Evolutionary conservation across 352 stramenopile species (phyloP), one percentile per base, ranked within the genome.

Genomic region (Globisporangium barbulae): DNA sequence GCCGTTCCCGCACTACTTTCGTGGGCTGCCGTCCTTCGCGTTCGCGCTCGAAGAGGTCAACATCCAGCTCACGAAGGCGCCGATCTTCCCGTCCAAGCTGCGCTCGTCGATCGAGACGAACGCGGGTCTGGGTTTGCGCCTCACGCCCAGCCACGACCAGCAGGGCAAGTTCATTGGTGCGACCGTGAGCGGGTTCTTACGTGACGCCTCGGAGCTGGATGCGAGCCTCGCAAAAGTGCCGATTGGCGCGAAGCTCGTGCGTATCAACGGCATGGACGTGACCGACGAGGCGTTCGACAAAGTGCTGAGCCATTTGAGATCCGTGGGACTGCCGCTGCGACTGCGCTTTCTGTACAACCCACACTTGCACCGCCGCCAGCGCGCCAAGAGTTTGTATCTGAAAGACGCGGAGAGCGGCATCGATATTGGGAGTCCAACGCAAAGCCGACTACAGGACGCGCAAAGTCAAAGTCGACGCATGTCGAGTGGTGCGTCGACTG

Each of bases 1-100:
- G 28, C 82, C 86, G 42, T 92, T 93, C 59, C 85, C 83, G 19
- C 78, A 88, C 50, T 73, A 79, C 25, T 89, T 91, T 66, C 64
- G 69, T 25, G 81, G 77, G 0, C 78, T 94, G 48, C 86, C 86
- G 19, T 74, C 72, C 12, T 94, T 94, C 56, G 86, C 86, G 7
- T 78, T 89, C 42, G 81, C 86, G 12, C 63, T 83, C 49, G 79
- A 94, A 55, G 80, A 94, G 61, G 58, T 89, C 45, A 90, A 92
- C 44, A 69, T 93, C 21, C 70, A 80, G 59, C 57, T 93, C 7
- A 76, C 73, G 12, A 72, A 73, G 15, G 63, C 72, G 10, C 78
- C 80, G 7, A 71, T 83, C 3, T 90, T 85, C 57, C 80, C 83
- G 8, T 94, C 85, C 5, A 89, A 87, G 61, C 53, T 91, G 25